These are phyloP conservation scores for Nitzschia inconspicua DNA, from an alignment of 108 stramenopile genomes.

Conservation along the genomic window DNA sequence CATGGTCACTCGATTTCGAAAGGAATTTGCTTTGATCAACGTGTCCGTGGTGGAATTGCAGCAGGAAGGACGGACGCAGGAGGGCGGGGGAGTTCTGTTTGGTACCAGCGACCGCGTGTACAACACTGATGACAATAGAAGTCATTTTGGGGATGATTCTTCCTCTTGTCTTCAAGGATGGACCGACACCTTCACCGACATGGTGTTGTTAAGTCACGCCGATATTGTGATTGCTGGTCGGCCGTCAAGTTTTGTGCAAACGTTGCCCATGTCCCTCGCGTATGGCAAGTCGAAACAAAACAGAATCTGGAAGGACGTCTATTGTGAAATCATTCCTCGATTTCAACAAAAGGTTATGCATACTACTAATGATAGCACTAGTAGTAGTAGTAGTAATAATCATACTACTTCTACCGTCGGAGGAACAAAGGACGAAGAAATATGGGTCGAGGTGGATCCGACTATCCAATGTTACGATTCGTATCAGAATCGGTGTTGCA, in stretches of 20 bases:
- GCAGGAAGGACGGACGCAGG: slow-evolving; percentile 1
- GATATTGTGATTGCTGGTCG: slow-evolving; percentile 47
- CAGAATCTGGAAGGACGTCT: not conserved
- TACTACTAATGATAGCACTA: not conserved
- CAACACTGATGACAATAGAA: slow-evolving; percentile 8
- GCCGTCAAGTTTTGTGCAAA: slow-evolving; percentile 42
- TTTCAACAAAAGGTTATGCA: too few relatives aligned
- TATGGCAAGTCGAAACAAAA: slow-evolving; percentile 4
- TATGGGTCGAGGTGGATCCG: slow-evolving; percentile 2
- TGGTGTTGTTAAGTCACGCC: slow-evolving; percentile 36
- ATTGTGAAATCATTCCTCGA: slow-evolving; percentile 17
- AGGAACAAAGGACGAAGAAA: too few relatives aligned
- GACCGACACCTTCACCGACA: slow-evolving; percentile 37
- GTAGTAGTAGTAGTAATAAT: not conserved
- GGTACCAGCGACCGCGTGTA: slow-evolving; percentile 14
- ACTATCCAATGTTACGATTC: slow-evolving; percentile 10
- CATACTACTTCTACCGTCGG: too few relatives aligned
- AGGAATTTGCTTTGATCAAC: slow-evolving; percentile 1
- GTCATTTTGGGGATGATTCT: not conserved
- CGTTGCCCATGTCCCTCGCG: slow-evolving; percentile 44
- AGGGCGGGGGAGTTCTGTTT: slow-evolving; percentile 28
- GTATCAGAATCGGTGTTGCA: slow-evolving; percentile 23
- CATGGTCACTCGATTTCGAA: slow-evolving; percentile 25
- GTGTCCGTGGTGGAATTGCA: slow-evolving; percentile 17
- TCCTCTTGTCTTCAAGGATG: slow-evolving; percentile 29